Conservation (phyloP, 345 rosid genomes). For the Corymbia maculata region DNA sequence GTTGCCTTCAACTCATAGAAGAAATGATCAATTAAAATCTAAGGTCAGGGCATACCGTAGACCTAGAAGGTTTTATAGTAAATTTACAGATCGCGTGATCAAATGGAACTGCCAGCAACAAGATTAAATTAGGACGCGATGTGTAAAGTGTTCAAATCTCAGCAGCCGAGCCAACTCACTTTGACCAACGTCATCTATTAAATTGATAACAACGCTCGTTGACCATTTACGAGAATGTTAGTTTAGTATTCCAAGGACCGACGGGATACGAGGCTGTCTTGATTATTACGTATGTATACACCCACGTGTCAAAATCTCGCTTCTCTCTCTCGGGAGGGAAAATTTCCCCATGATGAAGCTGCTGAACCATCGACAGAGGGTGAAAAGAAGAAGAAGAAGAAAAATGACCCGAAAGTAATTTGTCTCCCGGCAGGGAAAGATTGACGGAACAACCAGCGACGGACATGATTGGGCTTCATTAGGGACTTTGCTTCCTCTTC, state of each 20-base stretch:
- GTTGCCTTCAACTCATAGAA: background rate
- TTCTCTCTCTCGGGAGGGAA: background rate
- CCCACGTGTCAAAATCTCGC: background rate
- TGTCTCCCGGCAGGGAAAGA: background rate
- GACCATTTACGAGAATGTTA: too few species aligned
- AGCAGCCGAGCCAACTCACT: background rate
- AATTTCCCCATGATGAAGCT: background rate
- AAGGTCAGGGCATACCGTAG: background rate
- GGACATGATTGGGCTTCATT: background rate
- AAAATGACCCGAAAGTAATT: background rate
- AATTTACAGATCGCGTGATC: background rate
- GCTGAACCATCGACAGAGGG: background rate
- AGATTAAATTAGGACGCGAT: background rate
- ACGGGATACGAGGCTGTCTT: background rate
- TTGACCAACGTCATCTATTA: accelerated
- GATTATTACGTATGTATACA: background rate
- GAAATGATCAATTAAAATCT: background rate
- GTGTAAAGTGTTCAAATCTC: background rate
- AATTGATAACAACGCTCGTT: background rate
- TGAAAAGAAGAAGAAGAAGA: background rate
- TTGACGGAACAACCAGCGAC: background rate
- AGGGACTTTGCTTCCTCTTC: background rate
- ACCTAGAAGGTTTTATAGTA: background rate
- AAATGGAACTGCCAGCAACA: background rate
- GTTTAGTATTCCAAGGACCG: background rate